Base-by-base conservation (phyloP, 2,329 filamentous ascomycete species). In the Neobulgaria alba region DNA sequence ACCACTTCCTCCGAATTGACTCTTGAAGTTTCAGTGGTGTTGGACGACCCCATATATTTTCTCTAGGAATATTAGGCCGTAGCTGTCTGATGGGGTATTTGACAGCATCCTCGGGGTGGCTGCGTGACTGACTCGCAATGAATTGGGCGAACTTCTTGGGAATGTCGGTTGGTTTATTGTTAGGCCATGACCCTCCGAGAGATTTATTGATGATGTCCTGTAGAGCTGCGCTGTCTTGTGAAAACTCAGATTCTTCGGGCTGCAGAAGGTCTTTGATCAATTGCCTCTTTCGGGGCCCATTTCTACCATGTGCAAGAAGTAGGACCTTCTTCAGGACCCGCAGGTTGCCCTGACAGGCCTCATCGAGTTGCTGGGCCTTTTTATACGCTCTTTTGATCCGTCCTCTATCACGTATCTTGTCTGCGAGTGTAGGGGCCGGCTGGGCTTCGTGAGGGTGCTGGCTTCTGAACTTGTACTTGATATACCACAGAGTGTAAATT, bases 301-400 rank as follows among this genome's bases (percentile, higher is more conserved):
- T 50, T 20, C 76, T 66, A 5, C 72, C 77, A 50, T 78, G 77
- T 1, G 65, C 68, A 15, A 66, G 54, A 32, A 63, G 50, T 21
- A 78, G 61, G 7, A 81, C 57, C 8, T 56, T 61, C 20, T 63
- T 56, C 62, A 80, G 67, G 36, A 67, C 67, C 0, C 47, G 37
- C 23, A 62, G 44, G 45, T 74, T 63, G 23, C 77, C 77, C 9
- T 61, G 55, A 47, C 73, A 73, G 48, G 75, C 75, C 2, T 71
- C 71, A 23, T 69, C 66, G 1, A 82, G 59, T 9, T 59, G 62
- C 26, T 67, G 67, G 15, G 77, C 61, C n/a, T 60, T 51, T 17
- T 62, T 57, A 33, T 61, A 58, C 2, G 67, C 73, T 17, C 65
- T 55, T 9, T 61, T 57, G 14, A 72, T 29, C 39, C 31, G 21